These are phyloP conservation scores for Mycena amicta DNA, from an alignment of 768 basidiomycete species.

Conservation along the genomic window DNA sequence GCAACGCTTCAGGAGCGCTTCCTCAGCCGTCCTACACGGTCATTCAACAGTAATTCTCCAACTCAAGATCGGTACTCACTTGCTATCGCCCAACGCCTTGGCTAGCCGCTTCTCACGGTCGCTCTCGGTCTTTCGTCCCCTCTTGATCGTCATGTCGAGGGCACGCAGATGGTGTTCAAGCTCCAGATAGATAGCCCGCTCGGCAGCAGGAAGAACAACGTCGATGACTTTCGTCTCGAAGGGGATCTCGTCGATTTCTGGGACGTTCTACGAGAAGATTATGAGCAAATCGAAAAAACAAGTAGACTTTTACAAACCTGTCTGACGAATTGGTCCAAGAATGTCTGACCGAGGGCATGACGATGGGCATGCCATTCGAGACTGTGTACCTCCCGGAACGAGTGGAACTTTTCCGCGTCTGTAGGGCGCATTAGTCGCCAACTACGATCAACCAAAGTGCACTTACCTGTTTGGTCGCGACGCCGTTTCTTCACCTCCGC, in stretches of 20 bases:
- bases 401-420: slow-evolving; percentile 94
- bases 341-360: slow-evolving; percentile 77
- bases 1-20: slow-evolving; percentile 92
- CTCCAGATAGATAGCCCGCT: slow-evolving; percentile 92
- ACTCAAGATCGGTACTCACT: slow-evolving; percentile 47
- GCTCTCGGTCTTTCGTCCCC: slow-evolving; percentile 68
- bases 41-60: slow-evolving; percentile 2
- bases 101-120: slow-evolving; percentile 89
- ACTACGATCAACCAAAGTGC: neutral
- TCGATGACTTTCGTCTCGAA: slow-evolving; percentile 64
- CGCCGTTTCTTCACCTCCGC: slow-evolving; percentile 77
- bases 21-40: slow-evolving; percentile 72
- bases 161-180: slow-evolving; percentile 91
- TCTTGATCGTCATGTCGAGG: slow-evolving; percentile 80
- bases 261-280: slow-evolving; percentile 67
- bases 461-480: slow-evolving; percentile 79
- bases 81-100: slow-evolving; percentile 86
- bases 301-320: slow-evolving; percentile 54
- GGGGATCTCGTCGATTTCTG: slow-evolving; percentile 95
- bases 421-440: slow-evolving; percentile 23
- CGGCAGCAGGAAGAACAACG: slow-evolving; percentile 85
- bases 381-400: slow-evolving; percentile 92
- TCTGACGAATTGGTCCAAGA: slow-evolving; percentile 80
- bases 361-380: slow-evolving; percentile 92
- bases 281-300: slow-evolving; percentile 1